Evolutionary conservation across 495 filamentous ascomycete genomes (phyloP).

Genomic region (Hypoxylon lienhwacheense): DNA sequence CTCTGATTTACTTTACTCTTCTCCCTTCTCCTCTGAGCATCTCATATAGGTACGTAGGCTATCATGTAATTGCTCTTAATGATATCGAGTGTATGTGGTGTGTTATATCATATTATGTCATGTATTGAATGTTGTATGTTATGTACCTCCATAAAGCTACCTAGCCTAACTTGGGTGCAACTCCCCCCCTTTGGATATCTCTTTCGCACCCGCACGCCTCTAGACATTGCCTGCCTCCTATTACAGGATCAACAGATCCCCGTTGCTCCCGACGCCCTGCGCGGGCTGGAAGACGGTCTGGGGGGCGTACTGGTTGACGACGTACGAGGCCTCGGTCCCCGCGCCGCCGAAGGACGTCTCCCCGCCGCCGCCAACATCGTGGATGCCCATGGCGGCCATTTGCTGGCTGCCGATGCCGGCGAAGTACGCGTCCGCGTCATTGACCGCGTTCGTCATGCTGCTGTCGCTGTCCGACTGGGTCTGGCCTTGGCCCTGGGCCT

Average conservation of each 20-base stretch:
- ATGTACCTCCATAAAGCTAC: no score
- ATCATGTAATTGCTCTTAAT: no score
- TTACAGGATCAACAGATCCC: conserved; percentile 60
- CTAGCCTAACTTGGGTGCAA: no score
- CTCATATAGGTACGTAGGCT: no score
- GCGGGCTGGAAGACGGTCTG: conserved; percentile 61
- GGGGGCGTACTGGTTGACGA: conserved; percentile 69
- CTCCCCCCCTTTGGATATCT: no score
- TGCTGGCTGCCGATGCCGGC: conserved; percentile 68
- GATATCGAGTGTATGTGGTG: no score
- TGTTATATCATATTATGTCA: no score
- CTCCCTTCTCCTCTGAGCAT: no score
- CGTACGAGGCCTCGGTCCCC: conserved; percentile 53
- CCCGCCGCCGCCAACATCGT: conserved; percentile 49
- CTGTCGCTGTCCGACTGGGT: conserved; percentile 34
- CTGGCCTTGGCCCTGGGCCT: conserved; percentile 30
- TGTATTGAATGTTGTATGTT: no score
- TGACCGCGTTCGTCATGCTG: conserved; percentile 68
- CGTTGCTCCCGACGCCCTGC: conserved; percentile 53
- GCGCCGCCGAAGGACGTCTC: conserved; percentile 54
- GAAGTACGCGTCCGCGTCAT: conserved; percentile 86
- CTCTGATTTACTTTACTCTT: no score
- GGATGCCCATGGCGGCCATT: conserved; percentile 69
- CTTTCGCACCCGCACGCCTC: no score
- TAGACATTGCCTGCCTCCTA: no score